Evolutionary conservation across 768 basidiomycete species (phyloP).

Genomic region (Sutorius australiensis): DNA sequence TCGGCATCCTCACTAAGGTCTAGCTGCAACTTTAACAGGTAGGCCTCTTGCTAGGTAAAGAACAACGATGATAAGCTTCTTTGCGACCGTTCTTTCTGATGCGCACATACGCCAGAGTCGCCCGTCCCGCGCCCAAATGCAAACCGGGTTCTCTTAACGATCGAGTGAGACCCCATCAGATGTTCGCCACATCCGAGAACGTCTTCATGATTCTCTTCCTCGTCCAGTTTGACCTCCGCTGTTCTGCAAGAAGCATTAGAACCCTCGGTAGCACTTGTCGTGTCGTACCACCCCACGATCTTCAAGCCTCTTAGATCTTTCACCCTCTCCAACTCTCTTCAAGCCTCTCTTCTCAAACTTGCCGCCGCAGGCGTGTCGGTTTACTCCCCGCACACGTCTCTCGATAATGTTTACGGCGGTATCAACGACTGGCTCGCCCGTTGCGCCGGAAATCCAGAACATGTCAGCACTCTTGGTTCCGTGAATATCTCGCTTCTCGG

Average conservation of each 20-base stretch:
- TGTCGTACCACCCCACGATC: conserved; percentile 85
- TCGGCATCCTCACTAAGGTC: conserved; percentile 1
- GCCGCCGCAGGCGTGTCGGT: conserved; percentile 81
- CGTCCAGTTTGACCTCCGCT: conserved; percentile 62
- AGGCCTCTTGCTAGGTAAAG: conserved; percentile 66
- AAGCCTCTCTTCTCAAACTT: conserved; percentile 74
- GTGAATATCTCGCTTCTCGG: conserved; percentile 33
- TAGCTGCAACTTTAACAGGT: conserved; percentile 42
- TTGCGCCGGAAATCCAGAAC: conserved; percentile 40
- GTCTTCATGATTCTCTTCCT: conserved; percentile 20
- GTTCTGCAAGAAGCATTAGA: conserved; percentile 68
- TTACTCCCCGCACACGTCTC: conserved; percentile 83
- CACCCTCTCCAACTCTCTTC: conserved; percentile 74
- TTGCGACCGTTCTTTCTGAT: conserved; percentile 3
- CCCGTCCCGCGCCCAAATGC: conserved; percentile 45
- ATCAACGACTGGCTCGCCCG: conserved; percentile 87
- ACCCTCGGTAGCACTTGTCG: conserved; percentile 58
- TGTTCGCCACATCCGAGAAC: conserved; percentile 2
- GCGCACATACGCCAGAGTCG: conserved; percentile 41
- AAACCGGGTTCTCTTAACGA: conserved; percentile 60
- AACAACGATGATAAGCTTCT: conserved; percentile 3
- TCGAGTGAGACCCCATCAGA: conserved; percentile 47
- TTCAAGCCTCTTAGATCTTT: conserved; percentile 73
- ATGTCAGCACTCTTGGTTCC: conserved; percentile 27
- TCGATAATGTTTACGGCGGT: conserved; percentile 81